phyloP scores from a whole-genome alignment of 2,329 filamentous ascomycete genomes.

The Talaromyces sp. region DNA sequence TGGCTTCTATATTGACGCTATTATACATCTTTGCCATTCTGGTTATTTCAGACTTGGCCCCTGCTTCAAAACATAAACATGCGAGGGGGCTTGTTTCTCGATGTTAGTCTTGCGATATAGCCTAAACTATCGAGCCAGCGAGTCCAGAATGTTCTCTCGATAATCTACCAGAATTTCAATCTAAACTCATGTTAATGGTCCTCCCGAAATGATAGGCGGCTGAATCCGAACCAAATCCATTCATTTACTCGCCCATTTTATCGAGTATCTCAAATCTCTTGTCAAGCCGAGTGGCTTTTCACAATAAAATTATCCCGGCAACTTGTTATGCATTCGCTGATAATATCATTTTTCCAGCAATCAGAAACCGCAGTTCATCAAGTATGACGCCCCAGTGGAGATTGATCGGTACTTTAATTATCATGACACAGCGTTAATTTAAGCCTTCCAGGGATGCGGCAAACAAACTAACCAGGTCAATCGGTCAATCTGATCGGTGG shows the following conservation, averaged over 20 bases:
- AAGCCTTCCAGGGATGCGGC: not conserved
- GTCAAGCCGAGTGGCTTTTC: not conserved
- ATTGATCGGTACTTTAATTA: conserved; percentile 13
- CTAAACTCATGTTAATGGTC: not conserved
- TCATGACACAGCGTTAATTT: conserved; percentile 15
- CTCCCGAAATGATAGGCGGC: not conserved
- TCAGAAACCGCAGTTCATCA: not conserved
- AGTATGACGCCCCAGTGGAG: not conserved
- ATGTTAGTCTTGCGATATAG: not conserved
- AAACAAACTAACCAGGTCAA: not conserved
- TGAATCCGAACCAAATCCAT: not conserved
- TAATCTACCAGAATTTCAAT: not conserved
- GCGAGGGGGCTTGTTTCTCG: not conserved
- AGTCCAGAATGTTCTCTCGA: not conserved
- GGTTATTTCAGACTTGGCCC: not conserved
- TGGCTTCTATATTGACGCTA: not conserved
- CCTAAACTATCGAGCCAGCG: not conserved
- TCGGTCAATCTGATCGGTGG: not conserved
- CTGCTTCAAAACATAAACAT: not conserved
- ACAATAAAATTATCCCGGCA: not conserved
- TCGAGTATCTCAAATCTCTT: not conserved
- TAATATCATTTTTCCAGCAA: not conserved
- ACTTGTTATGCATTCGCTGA: not conserved
- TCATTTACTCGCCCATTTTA: not conserved
- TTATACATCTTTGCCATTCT: not conserved